Conservation (phyloP, 306 rosid species). For the Cucurbita moschata region DNA sequence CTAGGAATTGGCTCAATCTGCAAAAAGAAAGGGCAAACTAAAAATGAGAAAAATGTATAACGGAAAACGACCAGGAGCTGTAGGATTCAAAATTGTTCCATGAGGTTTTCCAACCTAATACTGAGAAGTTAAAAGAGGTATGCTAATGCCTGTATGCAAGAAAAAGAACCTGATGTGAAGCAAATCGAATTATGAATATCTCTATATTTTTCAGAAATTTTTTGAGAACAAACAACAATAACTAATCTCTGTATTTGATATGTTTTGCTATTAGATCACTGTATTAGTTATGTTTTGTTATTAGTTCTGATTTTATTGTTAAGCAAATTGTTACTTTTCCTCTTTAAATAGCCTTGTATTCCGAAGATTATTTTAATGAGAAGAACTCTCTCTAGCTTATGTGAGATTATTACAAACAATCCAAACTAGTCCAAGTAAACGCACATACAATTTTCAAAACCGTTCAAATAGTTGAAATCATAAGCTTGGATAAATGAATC, state of each 20-base stretch:
- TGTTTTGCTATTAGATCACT: neutral
- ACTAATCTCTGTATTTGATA: neutral
- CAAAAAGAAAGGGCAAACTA: constrained; percentile 57
- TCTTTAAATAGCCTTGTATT: neutral
- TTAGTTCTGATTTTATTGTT: neutral
- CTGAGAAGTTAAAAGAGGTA: neutral
- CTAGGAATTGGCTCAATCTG: constrained; percentile 99
- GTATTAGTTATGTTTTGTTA: neutral
- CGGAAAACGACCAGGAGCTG: neutral
- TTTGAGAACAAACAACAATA: neutral
- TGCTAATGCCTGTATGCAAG: neutral
- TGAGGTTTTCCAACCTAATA: neutral
- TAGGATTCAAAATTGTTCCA: neutral
- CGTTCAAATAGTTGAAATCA: neutral
- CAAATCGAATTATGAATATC: neutral
- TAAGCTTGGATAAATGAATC: neutral
- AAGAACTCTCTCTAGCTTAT: neutral
- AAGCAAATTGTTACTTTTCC: neutral
- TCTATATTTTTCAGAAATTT: neutral
- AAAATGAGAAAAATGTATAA: constrained; percentile 9
- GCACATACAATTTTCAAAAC: neutral
- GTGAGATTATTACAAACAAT: neutral
- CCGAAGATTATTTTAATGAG: neutral
- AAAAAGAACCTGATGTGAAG: neutral
- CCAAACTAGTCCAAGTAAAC: neutral